These are phyloP conservation scores for Talaromyces adpressus DNA, from an alignment of 495 filamentous ascomycete species.

Conservation along the genomic window DNA sequence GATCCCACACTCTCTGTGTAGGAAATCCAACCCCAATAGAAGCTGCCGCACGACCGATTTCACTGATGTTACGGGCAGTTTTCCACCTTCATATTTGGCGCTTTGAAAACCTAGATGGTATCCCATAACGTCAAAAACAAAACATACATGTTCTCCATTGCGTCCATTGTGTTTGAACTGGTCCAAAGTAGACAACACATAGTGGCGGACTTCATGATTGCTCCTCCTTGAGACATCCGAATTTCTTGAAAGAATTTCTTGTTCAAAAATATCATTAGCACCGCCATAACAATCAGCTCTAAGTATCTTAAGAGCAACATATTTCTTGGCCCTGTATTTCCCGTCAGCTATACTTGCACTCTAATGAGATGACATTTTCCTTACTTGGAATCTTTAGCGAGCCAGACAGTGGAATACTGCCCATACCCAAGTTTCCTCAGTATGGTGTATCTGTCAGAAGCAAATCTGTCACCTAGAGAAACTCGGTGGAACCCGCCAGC, in stretches of 20 bases:
- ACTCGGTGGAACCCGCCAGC: constrained; percentile 77
- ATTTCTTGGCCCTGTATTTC: constrained; percentile 14
- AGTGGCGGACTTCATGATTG: constrained; percentile 15
- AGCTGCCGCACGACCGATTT: constrained; percentile 85
- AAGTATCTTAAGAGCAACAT: constrained; percentile 28
- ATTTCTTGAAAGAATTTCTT: too few species aligned
- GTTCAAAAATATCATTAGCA: constrained; percentile 18
- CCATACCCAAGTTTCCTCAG: constrained; percentile 88
- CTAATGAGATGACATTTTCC: constrained; percentile 1
- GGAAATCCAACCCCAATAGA: constrained; percentile 75
- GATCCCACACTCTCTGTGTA: too few species aligned
- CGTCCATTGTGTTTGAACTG: constrained; percentile 26
- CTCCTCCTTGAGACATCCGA: constrained; percentile 51
- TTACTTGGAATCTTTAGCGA: constrained; percentile 36
- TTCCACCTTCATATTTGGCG: constrained; percentile 13
- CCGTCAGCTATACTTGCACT: constrained; percentile 8
- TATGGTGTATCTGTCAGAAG: constrained; percentile 74
- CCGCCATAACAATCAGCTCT: constrained; percentile 24
- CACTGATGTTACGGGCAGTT: constrained; percentile 60
- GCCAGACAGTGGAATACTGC: constrained; percentile 84
- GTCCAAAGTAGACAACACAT: constrained; percentile 24
- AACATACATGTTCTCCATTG: constrained; percentile 25
- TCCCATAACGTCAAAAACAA: constrained; percentile 27
- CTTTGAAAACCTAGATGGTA: constrained; percentile 14
- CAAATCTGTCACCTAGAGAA: constrained; percentile 73